A percentile compares a stretch with the other conserved stretches of the same genome.
Evolutionary conservation across 1,284 basidiomycete genomes (phyloP).

Genomic region (Veloporphyrellus conicus): DNA sequence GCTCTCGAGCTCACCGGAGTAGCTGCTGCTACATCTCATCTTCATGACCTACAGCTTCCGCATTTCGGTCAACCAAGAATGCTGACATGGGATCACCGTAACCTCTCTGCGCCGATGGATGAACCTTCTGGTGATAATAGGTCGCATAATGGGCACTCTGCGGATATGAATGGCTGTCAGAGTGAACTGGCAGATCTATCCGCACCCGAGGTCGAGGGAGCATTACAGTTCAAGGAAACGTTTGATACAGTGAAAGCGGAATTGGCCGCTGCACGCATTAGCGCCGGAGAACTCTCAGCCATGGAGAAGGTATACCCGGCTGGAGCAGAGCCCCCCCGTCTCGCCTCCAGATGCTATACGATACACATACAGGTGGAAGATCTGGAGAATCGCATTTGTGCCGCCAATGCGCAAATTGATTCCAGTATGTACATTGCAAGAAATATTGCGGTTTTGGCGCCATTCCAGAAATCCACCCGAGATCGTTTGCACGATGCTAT

Average conservation of each 20-base stretch:
- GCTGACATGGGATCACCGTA: constrained; percentile 45
- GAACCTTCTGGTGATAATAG: constrained; percentile 9
- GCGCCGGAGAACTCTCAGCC: constrained; percentile 11
- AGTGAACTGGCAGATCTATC: constrained; percentile 41
- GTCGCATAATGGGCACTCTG: constrained; percentile 21
- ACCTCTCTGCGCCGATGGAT: constrained; percentile 12
- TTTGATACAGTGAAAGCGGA: constrained; percentile 85
- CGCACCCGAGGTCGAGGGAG: constrained; percentile 51
- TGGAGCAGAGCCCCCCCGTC: constrained; percentile 9
- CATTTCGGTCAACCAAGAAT: constrained; percentile 35
- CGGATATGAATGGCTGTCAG: constrained; percentile 29
- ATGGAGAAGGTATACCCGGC: constrained; percentile 5
- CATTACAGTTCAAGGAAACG: constrained; percentile 70
- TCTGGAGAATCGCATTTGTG: constrained; percentile 56
- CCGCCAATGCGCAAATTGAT: constrained; percentile 63
- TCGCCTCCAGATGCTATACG: constrained; percentile 46
- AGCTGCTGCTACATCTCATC: constrained; percentile 78
- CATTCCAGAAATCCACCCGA: constrained; percentile 80
- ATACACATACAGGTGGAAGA: constrained; percentile 62
- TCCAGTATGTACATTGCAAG: constrained; percentile 69
- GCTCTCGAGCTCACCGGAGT: constrained; percentile 76
- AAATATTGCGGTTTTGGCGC: constrained; percentile 82
- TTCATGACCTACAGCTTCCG: constrained; percentile 54
- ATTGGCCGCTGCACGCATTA: constrained; percentile 51
- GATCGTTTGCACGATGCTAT: constrained; percentile 66